Conservation (phyloP, 371 early-diverging fungal genomes). For the Mortierella sp. region DNA sequence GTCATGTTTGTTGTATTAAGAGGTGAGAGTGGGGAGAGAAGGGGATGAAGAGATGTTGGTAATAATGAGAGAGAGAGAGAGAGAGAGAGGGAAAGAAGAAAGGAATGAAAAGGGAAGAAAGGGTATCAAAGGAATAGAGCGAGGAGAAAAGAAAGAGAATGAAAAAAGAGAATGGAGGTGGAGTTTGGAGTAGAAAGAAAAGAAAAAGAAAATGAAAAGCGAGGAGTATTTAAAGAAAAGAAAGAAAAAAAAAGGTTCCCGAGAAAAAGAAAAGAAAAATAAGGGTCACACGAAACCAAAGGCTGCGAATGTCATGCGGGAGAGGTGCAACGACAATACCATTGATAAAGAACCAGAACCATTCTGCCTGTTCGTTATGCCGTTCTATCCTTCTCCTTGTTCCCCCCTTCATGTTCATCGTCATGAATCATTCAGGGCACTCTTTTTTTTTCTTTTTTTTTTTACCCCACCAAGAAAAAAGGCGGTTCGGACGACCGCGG, state of each 20-base stretch:
- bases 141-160: neutral
- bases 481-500: neutral
- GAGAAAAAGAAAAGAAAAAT: neutral
- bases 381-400: neutral
- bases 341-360: neutral
- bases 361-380: neutral
- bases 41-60: neutral
- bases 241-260: neutral
- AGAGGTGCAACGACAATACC: neutral
- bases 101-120: neutral
- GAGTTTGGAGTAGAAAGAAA: too few species aligned
- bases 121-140: slow-evolving; percentile 4
- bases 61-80: too few species aligned
- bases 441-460: too few species aligned
- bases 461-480: neutral
- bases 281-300: neutral
- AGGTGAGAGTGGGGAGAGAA: neutral
- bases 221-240: neutral
- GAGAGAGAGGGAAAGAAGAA: neutral
- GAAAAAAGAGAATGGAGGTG: neutral
- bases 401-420: neutral
- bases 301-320: neutral
- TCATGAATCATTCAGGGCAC: neutral
- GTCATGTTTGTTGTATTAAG: slow-evolving; percentile 22
- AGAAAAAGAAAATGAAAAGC: neutral